Percentiles rank a stretch among this genome's conserved stretches.
Conservation (phyloP, 371 early-diverging fungal genomes). For the Mortierella sp. region DNA sequence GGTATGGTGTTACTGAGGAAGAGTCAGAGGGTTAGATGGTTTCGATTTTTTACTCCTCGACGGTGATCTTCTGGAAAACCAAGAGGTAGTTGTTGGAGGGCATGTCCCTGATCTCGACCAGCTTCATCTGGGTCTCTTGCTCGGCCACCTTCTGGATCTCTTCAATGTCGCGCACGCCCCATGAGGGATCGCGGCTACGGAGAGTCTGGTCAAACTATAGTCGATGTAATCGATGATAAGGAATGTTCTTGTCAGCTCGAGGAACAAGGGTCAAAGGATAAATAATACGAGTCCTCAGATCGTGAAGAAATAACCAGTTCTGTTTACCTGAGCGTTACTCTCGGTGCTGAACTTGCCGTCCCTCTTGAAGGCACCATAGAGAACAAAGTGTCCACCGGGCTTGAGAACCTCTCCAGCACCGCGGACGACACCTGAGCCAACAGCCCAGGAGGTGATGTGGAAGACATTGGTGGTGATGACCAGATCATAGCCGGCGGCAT, state of each 20-base stretch:
- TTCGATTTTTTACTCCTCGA: slow-evolving; percentile 8
- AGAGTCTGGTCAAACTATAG: slow-evolving; percentile 22
- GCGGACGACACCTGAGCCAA: slow-evolving; percentile 5
- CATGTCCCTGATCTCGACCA: slow-evolving; percentile 18
- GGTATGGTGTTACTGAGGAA: not conserved
- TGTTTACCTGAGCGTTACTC: slow-evolving; percentile 26
- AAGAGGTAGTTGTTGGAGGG: slow-evolving; percentile 41
- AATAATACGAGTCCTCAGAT: not conserved
- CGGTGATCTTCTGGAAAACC: slow-evolving; percentile 18
- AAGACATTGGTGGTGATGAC: slow-evolving; percentile 38
- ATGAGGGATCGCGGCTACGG: slow-evolving; percentile 19
- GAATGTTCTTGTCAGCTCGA: too few relatives aligned
- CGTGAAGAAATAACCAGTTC: not conserved
- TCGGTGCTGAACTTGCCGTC: slow-evolving; percentile 25
- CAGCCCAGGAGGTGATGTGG: slow-evolving; percentile 32
- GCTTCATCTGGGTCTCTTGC: slow-evolving; percentile 8
- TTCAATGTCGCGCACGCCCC: slow-evolving; percentile 36
- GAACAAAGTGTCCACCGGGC: slow-evolving; percentile 19
- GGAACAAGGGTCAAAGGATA: too few relatives aligned
- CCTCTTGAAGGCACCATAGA: slow-evolving; percentile 30
- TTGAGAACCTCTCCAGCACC: slow-evolving; percentile 20
- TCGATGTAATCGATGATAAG: too few relatives aligned
- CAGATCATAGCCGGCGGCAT: slow-evolving; percentile 5
- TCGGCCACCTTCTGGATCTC: slow-evolving; percentile 19
- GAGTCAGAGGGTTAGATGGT: not conserved